These are phyloP conservation scores for Xylaria intraflava DNA, from an alignment of 495 filamentous ascomycete species.

Conservation along the genomic window DNA sequence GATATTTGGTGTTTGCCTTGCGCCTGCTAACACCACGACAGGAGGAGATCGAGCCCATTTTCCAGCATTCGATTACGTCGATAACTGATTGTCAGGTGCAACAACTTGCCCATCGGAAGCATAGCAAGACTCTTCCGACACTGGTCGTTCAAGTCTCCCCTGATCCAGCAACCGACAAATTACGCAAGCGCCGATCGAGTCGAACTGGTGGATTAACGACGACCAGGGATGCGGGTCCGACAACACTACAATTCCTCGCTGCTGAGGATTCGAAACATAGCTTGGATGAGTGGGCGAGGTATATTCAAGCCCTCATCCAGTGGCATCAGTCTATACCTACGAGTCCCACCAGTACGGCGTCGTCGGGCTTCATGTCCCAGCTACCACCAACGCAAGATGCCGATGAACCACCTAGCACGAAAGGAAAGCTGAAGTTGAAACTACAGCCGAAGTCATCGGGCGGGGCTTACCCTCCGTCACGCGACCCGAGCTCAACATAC, in stretches of 20 bases:
- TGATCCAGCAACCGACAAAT: conserved; percentile 44
- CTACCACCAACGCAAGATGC: conserved; percentile 31
- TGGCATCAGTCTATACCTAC: conserved; percentile 29
- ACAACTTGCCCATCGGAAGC: conserved; percentile 48
- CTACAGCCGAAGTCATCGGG: conserved; percentile 25
- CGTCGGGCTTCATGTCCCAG: conserved; percentile 41
- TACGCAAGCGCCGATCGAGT: conserved; percentile 51
- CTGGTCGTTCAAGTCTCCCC: conserved; percentile 46
- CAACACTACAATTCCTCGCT: conserved; percentile 36
- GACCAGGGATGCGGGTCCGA: conserved; percentile 35
- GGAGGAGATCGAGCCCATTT: conserved; percentile 45
- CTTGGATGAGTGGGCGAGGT: conserved; percentile 41
- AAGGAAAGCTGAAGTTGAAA: conserved; percentile 21
- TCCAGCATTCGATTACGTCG: conserved; percentile 42
- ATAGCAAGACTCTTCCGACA: conserved; percentile 43
- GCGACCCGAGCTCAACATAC: conserved; percentile 36
- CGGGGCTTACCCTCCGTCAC: conserved; percentile 27
- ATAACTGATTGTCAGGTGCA: conserved; percentile 49
- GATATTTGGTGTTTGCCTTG: background rate
- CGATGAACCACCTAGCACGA: conserved; percentile 30
- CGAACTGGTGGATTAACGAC: conserved; percentile 44
- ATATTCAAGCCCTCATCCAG: conserved; percentile 38
- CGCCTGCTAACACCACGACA: conserved; percentile 22
- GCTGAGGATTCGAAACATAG: conserved; percentile 32
- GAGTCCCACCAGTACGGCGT: conserved; percentile 37